phyloP scores from a whole-genome alignment of 1,284 basidiomycete genomes.

The Neotropicomus parvogracilis region DNA sequence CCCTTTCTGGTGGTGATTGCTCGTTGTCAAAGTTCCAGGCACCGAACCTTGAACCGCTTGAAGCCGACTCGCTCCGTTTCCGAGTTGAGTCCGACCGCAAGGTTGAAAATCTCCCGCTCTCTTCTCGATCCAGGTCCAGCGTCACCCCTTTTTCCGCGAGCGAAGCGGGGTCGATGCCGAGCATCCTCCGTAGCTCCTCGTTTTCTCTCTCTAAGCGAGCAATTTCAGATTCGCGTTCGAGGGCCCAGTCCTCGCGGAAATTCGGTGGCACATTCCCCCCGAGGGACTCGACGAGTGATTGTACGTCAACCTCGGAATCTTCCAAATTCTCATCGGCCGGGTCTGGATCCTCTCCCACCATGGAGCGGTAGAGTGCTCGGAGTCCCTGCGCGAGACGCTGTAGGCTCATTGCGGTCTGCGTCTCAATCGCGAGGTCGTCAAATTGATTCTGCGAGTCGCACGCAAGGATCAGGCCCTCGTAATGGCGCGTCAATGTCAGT shows the following conservation, averaged over 20 bases:
- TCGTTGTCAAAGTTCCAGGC: constrained; percentile 31
- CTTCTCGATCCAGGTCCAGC: constrained; percentile 43
- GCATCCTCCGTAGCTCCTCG: constrained; percentile 63
- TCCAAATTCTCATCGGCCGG: constrained; percentile 22
- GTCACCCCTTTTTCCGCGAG: constrained; percentile 50
- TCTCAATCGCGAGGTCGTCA: constrained; percentile 56
- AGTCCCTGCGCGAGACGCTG: constrained; percentile 70
- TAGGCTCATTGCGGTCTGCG: constrained; percentile 53
- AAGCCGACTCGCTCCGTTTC: constrained; percentile 28
- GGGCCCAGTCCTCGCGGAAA: constrained; percentile 63
- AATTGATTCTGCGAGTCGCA: constrained; percentile 65
- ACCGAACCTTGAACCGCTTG: constrained; percentile 24
- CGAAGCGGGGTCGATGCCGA: constrained; percentile 64
- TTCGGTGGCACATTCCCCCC: constrained; percentile 25
- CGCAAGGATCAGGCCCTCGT: constrained; percentile 79
- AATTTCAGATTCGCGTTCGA: constrained; percentile 83
- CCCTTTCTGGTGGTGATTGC: constrained; percentile 21
- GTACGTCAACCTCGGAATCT: constrained; percentile 36
- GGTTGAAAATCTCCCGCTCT: constrained; percentile 19
- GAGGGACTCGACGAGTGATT: constrained; percentile 42
- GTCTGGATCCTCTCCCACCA: constrained; percentile 64
- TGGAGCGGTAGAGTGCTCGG: constrained; percentile 66
- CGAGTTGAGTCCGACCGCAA: constrained; percentile 23
- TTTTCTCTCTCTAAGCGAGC: constrained; percentile 79
- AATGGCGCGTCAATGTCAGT: constrained; percentile 84